Evolutionary conservation across 352 stramenopile species (phyloP).

Genomic region (Pilasporangium apinafurcum): DNA sequence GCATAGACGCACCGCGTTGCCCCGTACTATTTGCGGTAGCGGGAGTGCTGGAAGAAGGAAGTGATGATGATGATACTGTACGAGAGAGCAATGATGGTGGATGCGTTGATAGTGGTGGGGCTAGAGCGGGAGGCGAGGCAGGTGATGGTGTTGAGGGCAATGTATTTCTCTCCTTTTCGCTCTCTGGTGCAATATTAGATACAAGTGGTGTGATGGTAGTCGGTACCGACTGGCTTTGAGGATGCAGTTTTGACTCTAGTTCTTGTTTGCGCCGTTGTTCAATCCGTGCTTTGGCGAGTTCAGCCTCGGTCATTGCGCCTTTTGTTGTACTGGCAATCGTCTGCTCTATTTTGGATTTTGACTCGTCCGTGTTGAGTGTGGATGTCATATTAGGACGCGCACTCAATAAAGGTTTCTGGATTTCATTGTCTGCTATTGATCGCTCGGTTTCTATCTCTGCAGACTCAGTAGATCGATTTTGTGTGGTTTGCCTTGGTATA

Average conservation of each 20-base stretch:
- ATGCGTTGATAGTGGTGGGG: not conserved
- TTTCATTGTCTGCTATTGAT: no score
- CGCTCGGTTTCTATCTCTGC: no score
- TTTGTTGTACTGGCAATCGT: conserved; percentile 42
- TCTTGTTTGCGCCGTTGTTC: conserved; percentile 57
- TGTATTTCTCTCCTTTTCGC: not conserved
- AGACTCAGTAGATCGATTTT: no score
- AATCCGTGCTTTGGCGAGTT: conserved; percentile 62
- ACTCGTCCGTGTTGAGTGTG: not conserved
- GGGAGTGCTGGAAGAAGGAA: not conserved
- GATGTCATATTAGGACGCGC: no score
- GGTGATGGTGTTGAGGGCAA: not conserved
- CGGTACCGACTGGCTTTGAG: no score
- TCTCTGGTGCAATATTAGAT: conserved; percentile 1
- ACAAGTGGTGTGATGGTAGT: not conserved
- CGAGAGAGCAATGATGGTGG: not conserved
- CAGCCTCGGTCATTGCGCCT: conserved; percentile 54
- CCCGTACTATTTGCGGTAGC: no score
- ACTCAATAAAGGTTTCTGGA: no score
- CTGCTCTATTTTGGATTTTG: conserved; percentile 27
- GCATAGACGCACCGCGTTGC: no score
- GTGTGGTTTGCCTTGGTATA: no score
- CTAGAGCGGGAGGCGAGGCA: not conserved
- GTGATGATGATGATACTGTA: not conserved
- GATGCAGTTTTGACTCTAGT: conserved; percentile 11